These are phyloP conservation scores for Raddia distichophylla DNA, from an alignment of 176 grass and related monocot genomes.

Conservation along the genomic window DNA sequence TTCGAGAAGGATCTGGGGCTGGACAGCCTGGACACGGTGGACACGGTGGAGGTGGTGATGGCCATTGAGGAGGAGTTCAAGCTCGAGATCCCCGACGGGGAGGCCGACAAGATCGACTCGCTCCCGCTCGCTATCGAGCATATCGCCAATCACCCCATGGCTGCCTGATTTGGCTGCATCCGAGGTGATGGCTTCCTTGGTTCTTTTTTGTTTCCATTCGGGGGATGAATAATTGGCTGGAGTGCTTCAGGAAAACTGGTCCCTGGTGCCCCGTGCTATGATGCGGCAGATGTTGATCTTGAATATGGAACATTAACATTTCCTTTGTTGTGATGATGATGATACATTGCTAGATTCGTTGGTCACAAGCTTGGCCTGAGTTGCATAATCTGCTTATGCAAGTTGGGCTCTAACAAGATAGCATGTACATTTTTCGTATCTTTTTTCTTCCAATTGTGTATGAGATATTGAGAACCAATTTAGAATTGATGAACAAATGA, in stretches of 20 bases:
- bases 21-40: constrained; percentile 83
- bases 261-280: constrained; percentile 11
- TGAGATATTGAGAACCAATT: background rate
- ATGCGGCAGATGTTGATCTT: background rate
- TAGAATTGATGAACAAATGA: background rate
- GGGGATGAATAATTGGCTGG: constrained; percentile 44
- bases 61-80: constrained; percentile 92
- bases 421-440: background rate
- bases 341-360: constrained; percentile 15
- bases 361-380: background rate
- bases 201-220: constrained; percentile 16
- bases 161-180: constrained; percentile 36
- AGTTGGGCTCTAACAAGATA: background rate
- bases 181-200: constrained; percentile 33
- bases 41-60: constrained; percentile 81
- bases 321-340: background rate
- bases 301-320: constrained; percentile 41
- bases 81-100: constrained; percentile 75
- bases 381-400: background rate
- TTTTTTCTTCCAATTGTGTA: background rate
- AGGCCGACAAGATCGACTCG: constrained; percentile 75
- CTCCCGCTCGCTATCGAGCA: constrained; percentile 74
- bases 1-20: constrained; percentile 81
- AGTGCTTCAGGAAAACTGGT: constrained; percentile 45
- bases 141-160: constrained; percentile 73